Percentiles rank a stretch among this genome's conserved stretches.
Evolutionary conservation across 768 basidiomycete genomes (phyloP).

Genomic region (Naganishia onofrii): DNA sequence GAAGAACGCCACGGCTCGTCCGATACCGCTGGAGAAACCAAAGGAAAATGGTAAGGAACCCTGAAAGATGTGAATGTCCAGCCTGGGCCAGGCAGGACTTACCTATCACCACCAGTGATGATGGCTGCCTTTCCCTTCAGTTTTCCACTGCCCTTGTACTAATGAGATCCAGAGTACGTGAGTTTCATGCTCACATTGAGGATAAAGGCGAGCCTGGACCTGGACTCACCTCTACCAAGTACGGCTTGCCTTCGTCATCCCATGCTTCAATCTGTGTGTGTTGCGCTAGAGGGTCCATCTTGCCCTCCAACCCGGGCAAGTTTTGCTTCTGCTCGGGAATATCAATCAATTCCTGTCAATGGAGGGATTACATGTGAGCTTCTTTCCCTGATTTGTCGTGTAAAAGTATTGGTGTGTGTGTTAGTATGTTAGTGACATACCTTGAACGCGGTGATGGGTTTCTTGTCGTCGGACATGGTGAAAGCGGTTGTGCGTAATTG

Average conservation of each 20-base stretch:
- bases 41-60: neutral
- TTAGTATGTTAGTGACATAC: slow-evolving; percentile 30
- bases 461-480: slow-evolving; percentile 41
- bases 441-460: slow-evolving; percentile 46
- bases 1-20: slow-evolving; percentile 46
- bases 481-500: slow-evolving; percentile 21
- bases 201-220: neutral
- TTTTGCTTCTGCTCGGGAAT: slow-evolving; percentile 55
- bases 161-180: neutral
- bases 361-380: neutral
- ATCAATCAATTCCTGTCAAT: slow-evolving; percentile 39
- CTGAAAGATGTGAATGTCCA: neutral
- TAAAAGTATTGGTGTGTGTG: neutral
- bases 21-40: slow-evolving; percentile 43
- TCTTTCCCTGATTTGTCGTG: too few relatives aligned
- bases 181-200: neutral
- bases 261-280: slow-evolving; percentile 55
- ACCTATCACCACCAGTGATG: slow-evolving; percentile 45
- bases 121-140: slow-evolving; percentile 51
- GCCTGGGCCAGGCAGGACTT: slow-evolving; percentile 12
- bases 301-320: slow-evolving; percentile 58
- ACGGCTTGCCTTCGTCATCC: slow-evolving; percentile 60
- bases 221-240: slow-evolving; percentile 52
- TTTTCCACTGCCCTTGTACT: slow-evolving; percentile 61
- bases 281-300: slow-evolving; percentile 55